These are phyloP conservation scores for Eucalyptus marginata DNA, from an alignment of 345 rosid genomes.

Conservation along the genomic window DNA sequence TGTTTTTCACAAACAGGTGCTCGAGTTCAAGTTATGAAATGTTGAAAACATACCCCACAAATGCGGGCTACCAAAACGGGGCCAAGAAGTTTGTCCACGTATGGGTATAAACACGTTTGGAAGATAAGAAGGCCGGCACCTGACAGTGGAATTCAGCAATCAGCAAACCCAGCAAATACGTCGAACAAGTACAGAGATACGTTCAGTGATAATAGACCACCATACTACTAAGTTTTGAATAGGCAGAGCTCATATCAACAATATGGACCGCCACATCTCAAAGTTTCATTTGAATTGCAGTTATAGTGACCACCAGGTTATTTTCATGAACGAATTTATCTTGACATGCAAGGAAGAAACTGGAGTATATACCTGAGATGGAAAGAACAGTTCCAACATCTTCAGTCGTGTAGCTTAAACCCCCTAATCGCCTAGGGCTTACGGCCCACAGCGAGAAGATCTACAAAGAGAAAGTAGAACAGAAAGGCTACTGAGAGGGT, in stretches of 20 bases:
- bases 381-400: conserved; percentile 78
- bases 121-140: conserved; percentile 78
- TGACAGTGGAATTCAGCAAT: background rate
- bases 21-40: background rate
- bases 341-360: background rate
- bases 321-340: background rate
- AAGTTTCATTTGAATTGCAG: background rate
- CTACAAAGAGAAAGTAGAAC: conserved; percentile 8
- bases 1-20: background rate
- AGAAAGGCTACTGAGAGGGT: background rate
- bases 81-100: conserved; percentile 53
- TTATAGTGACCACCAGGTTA: background rate
- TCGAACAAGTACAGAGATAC: background rate
- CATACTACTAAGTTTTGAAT: background rate
- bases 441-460: conserved; percentile 88
- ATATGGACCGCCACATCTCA: background rate
- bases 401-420: conserved; percentile 52
- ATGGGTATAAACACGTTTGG: conserved; percentile 58
- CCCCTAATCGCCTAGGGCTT: conserved; percentile 63
- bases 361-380: conserved; percentile 38
- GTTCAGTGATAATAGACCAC: background rate
- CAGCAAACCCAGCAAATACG: background rate
- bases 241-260: background rate
- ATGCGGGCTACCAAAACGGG: conserved; percentile 42
- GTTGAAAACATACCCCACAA: conserved; percentile 42